Base-by-base conservation (phyloP, 2,329 filamentous ascomycete genomes). In the Ploettnerulaceae sp. region DNA sequence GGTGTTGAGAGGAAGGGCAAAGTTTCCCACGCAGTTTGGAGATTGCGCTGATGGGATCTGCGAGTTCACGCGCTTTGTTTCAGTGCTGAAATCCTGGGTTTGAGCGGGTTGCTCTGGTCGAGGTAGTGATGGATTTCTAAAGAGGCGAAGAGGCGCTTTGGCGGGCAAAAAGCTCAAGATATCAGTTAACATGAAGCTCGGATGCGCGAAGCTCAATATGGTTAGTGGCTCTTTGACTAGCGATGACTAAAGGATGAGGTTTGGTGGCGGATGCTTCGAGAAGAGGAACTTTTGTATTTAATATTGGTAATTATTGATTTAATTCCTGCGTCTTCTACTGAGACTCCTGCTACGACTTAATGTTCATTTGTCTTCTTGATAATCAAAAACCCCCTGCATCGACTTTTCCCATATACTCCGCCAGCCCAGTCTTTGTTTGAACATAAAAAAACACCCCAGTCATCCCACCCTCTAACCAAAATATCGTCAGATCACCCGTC, bases 391-490 rank as follows among this genome's bases (percentile, higher is more conserved):
- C 1, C 5, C 41, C 12, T 7, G 8, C 12, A 21, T 29, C 9
- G 17, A 37, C 15, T 18, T 14, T 14, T 5, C 17, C 37, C 21
- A 33, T 35, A 26, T 34, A 39, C 35, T 33, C 47, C 25, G 36
- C 14, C 9, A 57, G 49, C 6, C 47, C 46, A 17, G 53, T 37
- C 18, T 48, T 53, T 3, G 47, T n/a, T n/a, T n/a, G n/a, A n/a
- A 45, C 29, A 53, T 55, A 15, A 56, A 20, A 7, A 57, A 47
- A 24, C 44, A n/a, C 28, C n/a, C 56, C 56, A 9, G 15, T 46
- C 32, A 50, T 43, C 1, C 51, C 45, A 18, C 56, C 53, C 31
- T 57, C 55, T 12, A 45, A 49, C 56, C 55, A 57, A 7, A 48
- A 45, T 15, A 58, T 43, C 42, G 53, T 55, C 15, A 58, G 26